Evolutionary conservation across 1,139 yeast genomes (phyloP).

Genomic region (Lodderomyces oxycetoniae): DNA sequence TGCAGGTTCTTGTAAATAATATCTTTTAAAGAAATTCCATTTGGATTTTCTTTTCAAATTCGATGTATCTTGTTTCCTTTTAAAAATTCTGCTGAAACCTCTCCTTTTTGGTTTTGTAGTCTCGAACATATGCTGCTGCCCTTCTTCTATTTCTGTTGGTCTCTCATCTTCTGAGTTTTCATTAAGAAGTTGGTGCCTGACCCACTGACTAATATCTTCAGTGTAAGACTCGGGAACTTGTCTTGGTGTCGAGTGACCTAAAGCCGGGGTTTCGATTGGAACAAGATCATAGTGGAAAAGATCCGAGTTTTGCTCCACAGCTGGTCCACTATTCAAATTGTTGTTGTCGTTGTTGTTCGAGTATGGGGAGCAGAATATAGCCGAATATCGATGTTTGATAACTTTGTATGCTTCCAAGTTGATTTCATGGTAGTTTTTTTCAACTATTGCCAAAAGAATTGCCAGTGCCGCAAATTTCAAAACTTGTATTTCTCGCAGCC

Average conservation of each 20-base stretch:
- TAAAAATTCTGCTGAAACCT: no score
- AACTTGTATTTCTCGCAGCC: background rate
- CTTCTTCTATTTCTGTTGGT: no score
- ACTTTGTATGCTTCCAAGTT: background rate
- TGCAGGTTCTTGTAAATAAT: conserved; percentile 1
- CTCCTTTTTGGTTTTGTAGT: no score
- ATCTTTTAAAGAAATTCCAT: background rate
- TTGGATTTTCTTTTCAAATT: background rate
- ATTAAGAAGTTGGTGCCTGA: no score
- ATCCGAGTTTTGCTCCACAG: background rate
- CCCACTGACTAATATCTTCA: no score
- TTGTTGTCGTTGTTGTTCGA: background rate
- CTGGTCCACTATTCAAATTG: background rate
- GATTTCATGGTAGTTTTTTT: background rate
- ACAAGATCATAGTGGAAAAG: background rate
- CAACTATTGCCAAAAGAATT: background rate
- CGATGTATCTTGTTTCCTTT: no score
- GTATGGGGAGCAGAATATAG: background rate
- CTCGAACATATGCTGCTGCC: no score
- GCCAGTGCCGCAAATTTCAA: background rate
- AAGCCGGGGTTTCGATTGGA: no score
- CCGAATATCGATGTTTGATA: background rate
- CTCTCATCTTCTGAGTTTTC: no score
- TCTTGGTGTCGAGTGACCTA: no score
- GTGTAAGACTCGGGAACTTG: no score